phyloP scores from a whole-genome alignment of 2,329 filamentous ascomycete species.

The Talaromyces amestolkiae region DNA sequence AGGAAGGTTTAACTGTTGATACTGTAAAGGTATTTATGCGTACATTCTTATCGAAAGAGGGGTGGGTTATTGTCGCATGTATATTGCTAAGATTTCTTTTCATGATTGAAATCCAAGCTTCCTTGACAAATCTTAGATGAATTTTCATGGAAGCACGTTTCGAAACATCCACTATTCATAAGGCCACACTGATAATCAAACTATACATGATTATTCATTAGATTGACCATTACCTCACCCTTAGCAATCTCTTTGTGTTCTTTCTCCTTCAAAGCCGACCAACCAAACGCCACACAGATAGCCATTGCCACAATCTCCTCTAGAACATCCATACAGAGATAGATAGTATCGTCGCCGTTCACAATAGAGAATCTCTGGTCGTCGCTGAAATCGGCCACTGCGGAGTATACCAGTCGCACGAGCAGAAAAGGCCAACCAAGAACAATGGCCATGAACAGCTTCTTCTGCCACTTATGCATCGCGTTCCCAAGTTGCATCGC shows the following conservation, averaged over 20 bases:
- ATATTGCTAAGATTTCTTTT: too few relatives aligned
- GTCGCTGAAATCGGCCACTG: neutral
- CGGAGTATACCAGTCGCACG: neutral
- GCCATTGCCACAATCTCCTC: neutral
- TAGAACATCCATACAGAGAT: neutral
- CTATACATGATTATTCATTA: neutral
- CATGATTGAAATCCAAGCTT: too few relatives aligned
- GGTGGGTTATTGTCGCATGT: too few relatives aligned
- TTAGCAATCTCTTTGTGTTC: conserved; percentile 16
- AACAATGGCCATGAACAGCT: neutral
- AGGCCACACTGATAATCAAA: neutral
- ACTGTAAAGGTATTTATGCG: too few relatives aligned
- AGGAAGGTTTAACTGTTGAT: too few relatives aligned
- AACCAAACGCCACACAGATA: neutral
- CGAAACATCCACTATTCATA: neutral
- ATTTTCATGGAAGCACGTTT: neutral
- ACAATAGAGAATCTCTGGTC: neutral
- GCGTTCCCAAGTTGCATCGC: neutral
- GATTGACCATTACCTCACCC: neutral
- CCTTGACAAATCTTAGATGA: neutral
- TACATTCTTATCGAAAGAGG: too few relatives aligned
- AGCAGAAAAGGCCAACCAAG: neutral
- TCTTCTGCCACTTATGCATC: neutral
- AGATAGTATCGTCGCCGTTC: neutral
- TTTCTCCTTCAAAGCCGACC: conserved; percentile 3